A percentile compares a stretch with the other conserved stretches of the same genome.
phyloP scores from a whole-genome alignment of 768 basidiomycete genomes.

The Hemileccinum impolitum region DNA sequence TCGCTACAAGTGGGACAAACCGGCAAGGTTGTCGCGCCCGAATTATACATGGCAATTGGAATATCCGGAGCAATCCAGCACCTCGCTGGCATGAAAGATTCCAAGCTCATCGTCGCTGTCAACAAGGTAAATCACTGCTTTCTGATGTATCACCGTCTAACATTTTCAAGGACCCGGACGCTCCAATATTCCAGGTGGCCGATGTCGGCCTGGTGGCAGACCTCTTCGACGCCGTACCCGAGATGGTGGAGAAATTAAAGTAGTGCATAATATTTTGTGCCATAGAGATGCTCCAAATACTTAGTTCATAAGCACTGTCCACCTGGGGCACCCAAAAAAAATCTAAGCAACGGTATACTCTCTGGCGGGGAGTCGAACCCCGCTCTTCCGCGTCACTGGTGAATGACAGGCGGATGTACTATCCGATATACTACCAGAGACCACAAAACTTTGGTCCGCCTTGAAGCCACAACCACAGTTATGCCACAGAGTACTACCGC shows the following conservation, averaged over 20 bases:
- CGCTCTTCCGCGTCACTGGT: slow-evolving; percentile 34
- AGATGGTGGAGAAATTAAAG: slow-evolving; percentile 86
- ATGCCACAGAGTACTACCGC: neutral
- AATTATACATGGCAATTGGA: slow-evolving; percentile 93
- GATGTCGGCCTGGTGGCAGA: slow-evolving; percentile 94
- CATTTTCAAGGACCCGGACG: slow-evolving; percentile 77
- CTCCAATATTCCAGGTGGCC: slow-evolving; percentile 98
- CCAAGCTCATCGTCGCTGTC: slow-evolving; percentile 95
- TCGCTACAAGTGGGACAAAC: slow-evolving; percentile 99
- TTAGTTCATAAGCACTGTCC: slow-evolving; percentile 15
- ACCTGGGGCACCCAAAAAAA: too few species aligned
- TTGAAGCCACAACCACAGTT: neutral
- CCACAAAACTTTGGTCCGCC: rapidly evolving
- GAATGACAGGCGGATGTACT: slow-evolving; percentile 49
- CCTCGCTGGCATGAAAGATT: slow-evolving; percentile 99
- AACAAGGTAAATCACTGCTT: slow-evolving; percentile 67
- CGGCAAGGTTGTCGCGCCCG: slow-evolving; percentile 96
- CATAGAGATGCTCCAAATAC: too few species aligned
- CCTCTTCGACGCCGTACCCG: slow-evolving; percentile 87
- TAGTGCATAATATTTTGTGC: slow-evolving; percentile 14
- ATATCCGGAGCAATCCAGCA: slow-evolving; percentile 99
- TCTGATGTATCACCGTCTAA: slow-evolving; percentile 7
- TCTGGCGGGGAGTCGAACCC: slow-evolving; percentile 49
- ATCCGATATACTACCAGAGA: slow-evolving; percentile 50
- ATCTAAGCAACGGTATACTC: too few species aligned